Conservation (phyloP, 2,329 filamentous ascomycete genomes). For the Colletotrichum incanum region DNA sequence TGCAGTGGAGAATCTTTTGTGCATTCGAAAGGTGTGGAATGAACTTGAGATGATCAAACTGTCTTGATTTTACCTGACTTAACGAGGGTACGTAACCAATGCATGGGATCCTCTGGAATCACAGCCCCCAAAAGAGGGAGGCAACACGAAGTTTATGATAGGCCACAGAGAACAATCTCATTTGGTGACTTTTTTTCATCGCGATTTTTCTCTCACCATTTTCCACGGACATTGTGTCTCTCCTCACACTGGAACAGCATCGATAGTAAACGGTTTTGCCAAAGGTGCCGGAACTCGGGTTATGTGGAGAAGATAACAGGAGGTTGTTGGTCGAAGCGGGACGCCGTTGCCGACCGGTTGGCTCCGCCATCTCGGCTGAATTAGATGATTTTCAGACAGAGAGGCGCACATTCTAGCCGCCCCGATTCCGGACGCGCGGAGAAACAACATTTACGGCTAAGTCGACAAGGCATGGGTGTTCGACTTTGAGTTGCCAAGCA, state of each 20-base stretch:
- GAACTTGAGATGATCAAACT: not conserved
- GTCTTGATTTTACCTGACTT: too few relatives aligned
- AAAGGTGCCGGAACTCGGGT: not conserved
- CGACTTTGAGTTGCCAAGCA: conserved; percentile 19
- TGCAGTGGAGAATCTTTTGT: not conserved
- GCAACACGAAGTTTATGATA: too few relatives aligned
- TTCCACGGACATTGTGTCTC: not conserved
- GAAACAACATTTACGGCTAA: conserved; percentile 16
- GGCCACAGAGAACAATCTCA: too few relatives aligned
- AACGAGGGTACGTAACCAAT: too few relatives aligned
- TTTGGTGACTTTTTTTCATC: too few relatives aligned
- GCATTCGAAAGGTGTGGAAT: not conserved
- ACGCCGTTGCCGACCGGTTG: not conserved
- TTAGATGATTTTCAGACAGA: too few relatives aligned
- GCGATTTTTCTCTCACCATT: too few relatives aligned
- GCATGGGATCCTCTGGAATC: too few relatives aligned
- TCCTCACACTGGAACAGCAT: not conserved
- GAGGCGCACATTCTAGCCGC: not conserved
- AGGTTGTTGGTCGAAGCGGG: not conserved
- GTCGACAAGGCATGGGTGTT: not conserved
- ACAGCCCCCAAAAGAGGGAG: too few relatives aligned
- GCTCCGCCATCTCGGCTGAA: not conserved
- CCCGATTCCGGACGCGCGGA: not conserved
- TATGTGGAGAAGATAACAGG: not conserved
- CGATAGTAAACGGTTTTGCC: not conserved